Percentiles rank a stretch among this genome's conserved stretches.
These are phyloP conservation scores for Penicillium sclerotigenum DNA, from an alignment of 2,329 filamentous ascomycete species.

Conservation along the genomic window DNA sequence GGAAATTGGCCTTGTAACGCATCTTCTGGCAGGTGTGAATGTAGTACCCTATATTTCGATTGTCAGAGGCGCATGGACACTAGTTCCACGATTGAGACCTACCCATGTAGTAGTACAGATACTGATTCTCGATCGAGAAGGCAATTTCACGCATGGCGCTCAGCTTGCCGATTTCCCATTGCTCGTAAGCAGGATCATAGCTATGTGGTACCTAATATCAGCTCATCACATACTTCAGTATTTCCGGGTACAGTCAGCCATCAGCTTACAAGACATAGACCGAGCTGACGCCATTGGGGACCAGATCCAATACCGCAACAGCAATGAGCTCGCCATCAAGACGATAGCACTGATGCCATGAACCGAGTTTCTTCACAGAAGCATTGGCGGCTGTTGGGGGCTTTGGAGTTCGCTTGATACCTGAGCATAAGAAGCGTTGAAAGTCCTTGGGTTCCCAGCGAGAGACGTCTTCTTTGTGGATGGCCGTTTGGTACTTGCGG, in stretches of 20 bases:
- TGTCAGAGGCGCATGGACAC: not conserved
- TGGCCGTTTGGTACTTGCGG: slow-evolving; percentile 45
- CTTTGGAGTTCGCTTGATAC: slow-evolving; percentile 40
- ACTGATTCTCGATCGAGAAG: slow-evolving; percentile 53
- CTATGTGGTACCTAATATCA: slow-evolving; percentile 25
- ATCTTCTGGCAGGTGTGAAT: slow-evolving; percentile 57
- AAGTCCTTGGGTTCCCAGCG: slow-evolving; percentile 46
- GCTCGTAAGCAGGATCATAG: slow-evolving; percentile 60
- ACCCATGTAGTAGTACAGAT: slow-evolving; percentile 65
- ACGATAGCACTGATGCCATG: slow-evolving; percentile 52
- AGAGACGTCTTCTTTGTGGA: slow-evolving; percentile 47
- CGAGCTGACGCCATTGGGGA: slow-evolving; percentile 49
- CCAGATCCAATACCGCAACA: slow-evolving; percentile 48
- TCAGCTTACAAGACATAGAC: slow-evolving; percentile 49
- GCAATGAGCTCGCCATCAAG: slow-evolving; percentile 50
- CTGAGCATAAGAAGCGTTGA: slow-evolving; percentile 48
- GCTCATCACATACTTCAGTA: not conserved
- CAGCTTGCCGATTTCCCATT: slow-evolving; percentile 62
- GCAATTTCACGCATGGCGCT: slow-evolving; percentile 60
- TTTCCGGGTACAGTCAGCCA: not conserved
- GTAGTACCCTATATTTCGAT: slow-evolving; percentile 52
- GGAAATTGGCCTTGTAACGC: slow-evolving; percentile 49
- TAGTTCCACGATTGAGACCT: slow-evolving; percentile 5
- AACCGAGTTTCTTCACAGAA: slow-evolving; percentile 46
- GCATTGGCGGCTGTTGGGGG: slow-evolving; percentile 28